Evolutionary conservation across 768 basidiomycete species (phyloP), one percentile per base, ranked within the genome.

Genomic region (Amanita inopinata): DNA sequence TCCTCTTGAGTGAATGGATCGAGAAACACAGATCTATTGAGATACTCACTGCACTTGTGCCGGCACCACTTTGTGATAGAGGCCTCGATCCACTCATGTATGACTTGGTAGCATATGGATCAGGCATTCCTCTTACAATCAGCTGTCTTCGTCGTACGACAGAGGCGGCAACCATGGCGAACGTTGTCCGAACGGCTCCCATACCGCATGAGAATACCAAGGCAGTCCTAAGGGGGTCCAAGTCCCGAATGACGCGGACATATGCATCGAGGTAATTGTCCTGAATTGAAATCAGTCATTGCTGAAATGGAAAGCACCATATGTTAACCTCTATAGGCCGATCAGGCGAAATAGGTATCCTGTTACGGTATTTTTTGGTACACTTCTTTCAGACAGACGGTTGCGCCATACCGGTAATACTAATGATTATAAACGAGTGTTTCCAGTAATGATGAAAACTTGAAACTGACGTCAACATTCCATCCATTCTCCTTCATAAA

Each of bases 221-320:
- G 0, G 85, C 80, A 0, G 90, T 91, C 12, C 68, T 67, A 3
- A 82, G 63, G 2, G 94, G 93, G 52, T 94, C 87, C 0, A 83
- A 76, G 28, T 73, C 61, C 48, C 78, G 76, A 46, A 99, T 83
- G 24, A 94, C 80, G 2, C 70, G 72, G 14, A 93, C 68, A 58
- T 97, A 99, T 0, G 87, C 85, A 60, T 98, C 96, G 12, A 99
- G 77, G 60, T 99, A 97, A 55, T 93, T 92, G 59, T 96, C 87
- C 80, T 87, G 46, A 43, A 40, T 37, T 18, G n/a, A n/a, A n/a
- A n/a, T n/a, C n/a, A n/a, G n/a, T n/a, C n/a, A n/a, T n/a, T n/a
- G n/a, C n/a, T n/a, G n/a, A n/a, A n/a, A n/a, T n/a, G n/a, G n/a
- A n/a, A n/a, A n/a, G n/a, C n/a, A n/a, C n/a, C n/a, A n/a, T n/a